These are phyloP conservation scores for Penstemon barbatus DNA, from an alignment of 257 asterid genomes.

Conservation along the genomic window DNA sequence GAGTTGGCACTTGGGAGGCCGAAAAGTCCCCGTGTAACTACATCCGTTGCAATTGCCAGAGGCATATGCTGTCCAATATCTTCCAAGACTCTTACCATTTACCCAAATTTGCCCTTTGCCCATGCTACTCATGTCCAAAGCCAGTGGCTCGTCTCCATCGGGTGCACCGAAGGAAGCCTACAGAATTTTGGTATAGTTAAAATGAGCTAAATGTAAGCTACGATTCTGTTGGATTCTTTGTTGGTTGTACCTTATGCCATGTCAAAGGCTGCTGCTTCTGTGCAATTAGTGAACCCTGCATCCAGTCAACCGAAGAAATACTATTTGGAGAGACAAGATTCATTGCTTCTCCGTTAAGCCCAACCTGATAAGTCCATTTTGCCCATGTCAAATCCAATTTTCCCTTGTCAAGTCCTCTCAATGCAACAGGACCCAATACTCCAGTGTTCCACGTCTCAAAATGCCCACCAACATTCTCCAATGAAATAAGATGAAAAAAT, in stretches of 20 bases:
- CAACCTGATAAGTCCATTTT: slow-evolving; percentile 92
- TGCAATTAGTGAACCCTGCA: slow-evolving; percentile 71
- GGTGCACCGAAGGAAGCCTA: slow-evolving; percentile 83
- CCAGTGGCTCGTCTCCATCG: slow-evolving; percentile 83
- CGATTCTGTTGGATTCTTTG: slow-evolving; percentile 5
- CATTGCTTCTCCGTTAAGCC: slow-evolving; percentile 87
- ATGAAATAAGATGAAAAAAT: slow-evolving; percentile 25
- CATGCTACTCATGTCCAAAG: slow-evolving; percentile 90
- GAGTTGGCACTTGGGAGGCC: slow-evolving; percentile 72
- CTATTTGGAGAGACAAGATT: slow-evolving; percentile 57
- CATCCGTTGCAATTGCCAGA: slow-evolving; percentile 73
- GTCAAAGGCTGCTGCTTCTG: slow-evolving; percentile 74
- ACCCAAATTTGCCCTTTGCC: slow-evolving; percentile 95
- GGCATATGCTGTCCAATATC: slow-evolving; percentile 83
- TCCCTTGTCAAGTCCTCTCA: slow-evolving; percentile 79
- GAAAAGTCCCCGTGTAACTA: slow-evolving; percentile 56
- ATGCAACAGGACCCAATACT: slow-evolving; percentile 69
- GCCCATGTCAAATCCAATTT: slow-evolving; percentile 75
- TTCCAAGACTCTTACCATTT: slow-evolving; percentile 81
- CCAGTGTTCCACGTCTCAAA: slow-evolving; percentile 80
- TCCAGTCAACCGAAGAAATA: slow-evolving; percentile 73
- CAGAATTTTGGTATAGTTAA: slow-evolving; percentile 6
- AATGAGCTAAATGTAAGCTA: slow-evolving; percentile 1
- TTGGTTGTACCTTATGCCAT: slow-evolving; percentile 69
- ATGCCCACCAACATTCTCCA: slow-evolving; percentile 75